Conservation (phyloP, 1,284 basidiomycete genomes). For the Heterobasidion occidentale region DNA sequence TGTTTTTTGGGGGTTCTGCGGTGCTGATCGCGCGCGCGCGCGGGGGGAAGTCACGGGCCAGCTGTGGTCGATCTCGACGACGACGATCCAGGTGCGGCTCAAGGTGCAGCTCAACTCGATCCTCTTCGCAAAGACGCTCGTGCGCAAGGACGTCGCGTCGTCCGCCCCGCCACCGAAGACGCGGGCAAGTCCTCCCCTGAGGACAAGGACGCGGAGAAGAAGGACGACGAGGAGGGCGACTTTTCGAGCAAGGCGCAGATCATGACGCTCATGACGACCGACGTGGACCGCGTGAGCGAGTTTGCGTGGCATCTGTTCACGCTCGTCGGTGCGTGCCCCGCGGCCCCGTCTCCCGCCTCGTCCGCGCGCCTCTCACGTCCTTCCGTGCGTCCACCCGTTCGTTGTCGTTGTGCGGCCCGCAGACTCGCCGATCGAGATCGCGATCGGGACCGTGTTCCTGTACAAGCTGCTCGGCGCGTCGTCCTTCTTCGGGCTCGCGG, state of each 20-base stretch:
- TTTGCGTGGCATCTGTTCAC: conserved; percentile 77
- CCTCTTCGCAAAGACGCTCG: conserved; percentile 84
- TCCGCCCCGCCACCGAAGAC: conserved; percentile 29
- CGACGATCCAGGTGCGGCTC: conserved; percentile 64
- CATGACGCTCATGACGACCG: conserved; percentile 84
- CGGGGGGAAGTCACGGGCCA: conserved; percentile 34
- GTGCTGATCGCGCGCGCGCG: no score
- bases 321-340: conserved; percentile 41
- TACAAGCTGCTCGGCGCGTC: conserved; percentile 78
- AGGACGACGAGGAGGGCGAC: conserved; percentile 61
- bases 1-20: background rate
- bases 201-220: conserved; percentile 20
- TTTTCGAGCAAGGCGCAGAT: conserved; percentile 89
- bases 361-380: no score
- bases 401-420: no score
- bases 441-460: conserved; percentile 75
- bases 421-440: conserved; percentile 85
- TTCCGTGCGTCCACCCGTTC: conserved; percentile 9
- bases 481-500: conserved; percentile 75
- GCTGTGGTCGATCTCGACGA: conserved; percentile 69
- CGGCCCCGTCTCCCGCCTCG: background rate
- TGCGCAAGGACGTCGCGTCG: conserved; percentile 80
- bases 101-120: conserved; percentile 80
- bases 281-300: conserved; percentile 84
- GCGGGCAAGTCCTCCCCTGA: background rate